A percentile compares a stretch with the other conserved stretches of the same genome.
Conservation (phyloP, 345 rosid genomes). For the Hevea brasiliensis region DNA sequence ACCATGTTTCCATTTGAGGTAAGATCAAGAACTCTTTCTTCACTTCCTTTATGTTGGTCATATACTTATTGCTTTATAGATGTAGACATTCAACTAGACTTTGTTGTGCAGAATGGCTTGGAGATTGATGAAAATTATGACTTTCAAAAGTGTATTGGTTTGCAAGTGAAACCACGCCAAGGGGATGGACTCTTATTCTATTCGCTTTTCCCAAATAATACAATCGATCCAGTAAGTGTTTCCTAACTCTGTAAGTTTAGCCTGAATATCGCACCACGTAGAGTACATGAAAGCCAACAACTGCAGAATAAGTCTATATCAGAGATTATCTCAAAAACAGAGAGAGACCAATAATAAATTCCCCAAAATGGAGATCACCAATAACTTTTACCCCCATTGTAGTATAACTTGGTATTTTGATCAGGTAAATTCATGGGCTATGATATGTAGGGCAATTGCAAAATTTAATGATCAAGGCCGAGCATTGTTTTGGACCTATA, state of each 20-base stretch:
- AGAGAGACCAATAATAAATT: background rate
- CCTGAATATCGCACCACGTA: background rate
- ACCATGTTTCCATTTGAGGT: slow-evolving; percentile 75
- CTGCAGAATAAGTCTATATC: background rate
- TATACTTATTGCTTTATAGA: background rate
- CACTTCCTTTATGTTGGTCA: background rate
- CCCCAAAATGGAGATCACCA: background rate
- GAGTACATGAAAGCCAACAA: background rate
- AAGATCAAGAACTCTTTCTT: slow-evolving; percentile 15
- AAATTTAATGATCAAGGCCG: too few species aligned
- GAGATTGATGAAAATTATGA: slow-evolving; percentile 46
- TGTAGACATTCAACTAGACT: slow-evolving; percentile 2
- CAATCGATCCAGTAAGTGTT: slow-evolving; percentile 52
- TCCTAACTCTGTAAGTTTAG: background rate
- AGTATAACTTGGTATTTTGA: background rate
- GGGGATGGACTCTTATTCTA: slow-evolving; percentile 76
- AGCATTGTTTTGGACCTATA: background rate
- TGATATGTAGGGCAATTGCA: background rate
- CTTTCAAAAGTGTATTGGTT: slow-evolving; percentile 48
- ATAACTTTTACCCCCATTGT: background rate
- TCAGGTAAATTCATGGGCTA: background rate
- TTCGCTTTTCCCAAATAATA: slow-evolving; percentile 54
- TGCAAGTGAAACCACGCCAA: slow-evolving; percentile 56
- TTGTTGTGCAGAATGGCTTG: slow-evolving; percentile 46
- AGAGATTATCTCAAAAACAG: background rate